A percentile compares a stretch with the other conserved stretches of the same genome.
Conservation (phyloP, 2,329 filamentous ascomycete species). For the Penicillium corylophilum region DNA sequence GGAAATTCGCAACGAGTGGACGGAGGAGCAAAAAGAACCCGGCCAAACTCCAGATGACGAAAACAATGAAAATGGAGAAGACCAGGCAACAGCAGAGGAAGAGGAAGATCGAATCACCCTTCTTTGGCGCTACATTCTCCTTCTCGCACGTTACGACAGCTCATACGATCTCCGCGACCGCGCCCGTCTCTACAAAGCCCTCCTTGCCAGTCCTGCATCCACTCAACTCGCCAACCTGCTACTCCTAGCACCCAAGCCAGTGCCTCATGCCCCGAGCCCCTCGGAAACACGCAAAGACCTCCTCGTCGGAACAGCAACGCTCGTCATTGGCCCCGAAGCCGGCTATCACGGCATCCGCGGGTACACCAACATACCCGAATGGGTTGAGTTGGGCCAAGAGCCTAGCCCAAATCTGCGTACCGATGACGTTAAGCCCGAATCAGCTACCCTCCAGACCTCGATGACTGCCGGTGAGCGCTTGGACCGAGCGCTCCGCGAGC, state of each 20-base stretch:
- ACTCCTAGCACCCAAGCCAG: slow-evolving; percentile 89
- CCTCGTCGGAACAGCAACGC: slow-evolving; percentile 77
- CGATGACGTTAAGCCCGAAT: slow-evolving; percentile 46
- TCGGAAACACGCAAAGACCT: slow-evolving; percentile 79
- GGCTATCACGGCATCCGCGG: slow-evolving; percentile 73
- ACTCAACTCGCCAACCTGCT: slow-evolving; percentile 86
- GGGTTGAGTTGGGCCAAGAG: slow-evolving; percentile 78
- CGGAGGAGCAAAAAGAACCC: slow-evolving; percentile 27
- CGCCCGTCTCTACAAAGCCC: slow-evolving; percentile 79
- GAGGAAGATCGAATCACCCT: slow-evolving; percentile 65
- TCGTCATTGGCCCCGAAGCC: slow-evolving; percentile 76
- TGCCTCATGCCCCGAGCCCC: slow-evolving; percentile 84
- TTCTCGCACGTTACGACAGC: slow-evolving; percentile 86
- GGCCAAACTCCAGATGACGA: slow-evolving; percentile 29
- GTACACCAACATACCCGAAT: slow-evolving; percentile 76
- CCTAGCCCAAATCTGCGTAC: slow-evolving; percentile 74
- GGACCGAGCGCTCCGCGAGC: slow-evolving; percentile 45
- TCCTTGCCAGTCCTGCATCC: slow-evolving; percentile 71
- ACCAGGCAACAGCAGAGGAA: slow-evolving; percentile 20
- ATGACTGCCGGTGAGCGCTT: slow-evolving; percentile 45
- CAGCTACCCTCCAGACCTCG: slow-evolving; percentile 25
- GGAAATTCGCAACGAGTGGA: slow-evolving; percentile 35
- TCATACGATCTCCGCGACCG: slow-evolving; percentile 95
- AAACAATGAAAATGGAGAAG: slow-evolving; percentile 27
- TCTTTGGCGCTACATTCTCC: slow-evolving; percentile 80